A percentile compares a stretch with the other conserved stretches of the same genome.
These are phyloP conservation scores for Rhynchospora tenuis DNA, from an alignment of 176 grass and related monocot genomes.

Conservation along the genomic window DNA sequence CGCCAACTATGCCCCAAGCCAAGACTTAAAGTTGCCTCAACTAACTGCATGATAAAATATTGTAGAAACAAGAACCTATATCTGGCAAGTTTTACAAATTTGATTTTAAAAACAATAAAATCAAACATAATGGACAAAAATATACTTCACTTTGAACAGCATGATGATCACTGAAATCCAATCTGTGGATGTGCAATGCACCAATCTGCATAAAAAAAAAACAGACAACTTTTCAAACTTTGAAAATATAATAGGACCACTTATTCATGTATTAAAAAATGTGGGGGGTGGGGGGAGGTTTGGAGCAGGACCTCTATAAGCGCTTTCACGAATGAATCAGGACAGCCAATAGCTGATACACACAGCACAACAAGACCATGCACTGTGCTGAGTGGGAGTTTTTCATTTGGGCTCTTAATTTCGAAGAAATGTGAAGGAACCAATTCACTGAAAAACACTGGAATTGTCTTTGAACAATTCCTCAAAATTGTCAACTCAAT, in stretches of 20 bases:
- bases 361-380: constrained; percentile 49
- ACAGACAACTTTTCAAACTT: constrained; percentile 3
- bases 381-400: constrained; percentile 40
- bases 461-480: constrained; percentile 17
- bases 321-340: constrained; percentile 53
- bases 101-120: neutral
- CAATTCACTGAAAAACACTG: constrained; percentile 65
- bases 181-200: constrained; percentile 50
- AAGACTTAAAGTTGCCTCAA: neutral
- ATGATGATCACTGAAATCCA: constrained; percentile 91
- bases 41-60: neutral
- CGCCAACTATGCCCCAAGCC: neutral
- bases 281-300: neutral
- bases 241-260: neutral
- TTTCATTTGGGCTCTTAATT: constrained; percentile 34
- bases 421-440: constrained; percentile 77
- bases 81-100: neutral
- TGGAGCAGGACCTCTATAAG: constrained; percentile 38
- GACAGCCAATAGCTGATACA: constrained; percentile 79
- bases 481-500: constrained; percentile 30
- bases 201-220: constrained; percentile 58
- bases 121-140: neutral
- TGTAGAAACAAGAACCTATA: neutral
- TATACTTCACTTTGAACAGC: constrained; percentile 56
- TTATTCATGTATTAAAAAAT: neutral